Evolutionary conservation across 1,139 yeast species (phyloP).

Genomic region (Debaryomyces nepalensis): DNA sequence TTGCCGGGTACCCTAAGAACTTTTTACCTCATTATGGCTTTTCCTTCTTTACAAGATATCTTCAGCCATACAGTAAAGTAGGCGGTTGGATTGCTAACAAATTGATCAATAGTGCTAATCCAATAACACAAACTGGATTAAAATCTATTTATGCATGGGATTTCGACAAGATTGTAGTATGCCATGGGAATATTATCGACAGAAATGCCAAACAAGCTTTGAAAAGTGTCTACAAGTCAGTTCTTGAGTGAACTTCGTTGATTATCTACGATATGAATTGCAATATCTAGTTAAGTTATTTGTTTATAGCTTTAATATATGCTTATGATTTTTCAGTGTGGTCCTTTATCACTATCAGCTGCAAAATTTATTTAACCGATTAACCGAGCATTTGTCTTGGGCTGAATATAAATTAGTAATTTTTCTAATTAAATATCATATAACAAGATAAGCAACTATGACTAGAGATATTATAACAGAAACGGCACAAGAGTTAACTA

Average conservation of each 20-base stretch:
- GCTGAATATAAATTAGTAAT: neutral
- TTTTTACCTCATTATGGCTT: slow-evolving; percentile 45
- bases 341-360: too few relatives aligned
- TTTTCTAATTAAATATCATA: neutral
- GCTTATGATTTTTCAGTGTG: too few relatives aligned
- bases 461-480: slow-evolving; percentile 1
- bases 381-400: too few relatives aligned
- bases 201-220: slow-evolving; percentile 40
- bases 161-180: slow-evolving; percentile 54
- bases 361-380: too few relatives aligned
- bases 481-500: neutral
- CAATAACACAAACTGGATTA: slow-evolving; percentile 29
- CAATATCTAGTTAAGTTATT: too few relatives aligned
- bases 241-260: neutral
- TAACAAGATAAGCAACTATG: neutral
- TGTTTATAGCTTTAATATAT: too few relatives aligned
- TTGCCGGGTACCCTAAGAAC: slow-evolving; percentile 33
- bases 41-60: slow-evolving; percentile 37
- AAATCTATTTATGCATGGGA: slow-evolving; percentile 47
- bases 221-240: slow-evolving; percentile 6
- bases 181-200: slow-evolving; percentile 63
- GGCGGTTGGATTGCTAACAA: slow-evolving; percentile 38
- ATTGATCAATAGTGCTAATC: slow-evolving; percentile 23
- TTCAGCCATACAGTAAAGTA: slow-evolving; percentile 43
- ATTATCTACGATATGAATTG: neutral